These are phyloP conservation scores for Metschnikowia henanensis DNA, from an alignment of 805 yeast species.

Conservation along the genomic window DNA sequence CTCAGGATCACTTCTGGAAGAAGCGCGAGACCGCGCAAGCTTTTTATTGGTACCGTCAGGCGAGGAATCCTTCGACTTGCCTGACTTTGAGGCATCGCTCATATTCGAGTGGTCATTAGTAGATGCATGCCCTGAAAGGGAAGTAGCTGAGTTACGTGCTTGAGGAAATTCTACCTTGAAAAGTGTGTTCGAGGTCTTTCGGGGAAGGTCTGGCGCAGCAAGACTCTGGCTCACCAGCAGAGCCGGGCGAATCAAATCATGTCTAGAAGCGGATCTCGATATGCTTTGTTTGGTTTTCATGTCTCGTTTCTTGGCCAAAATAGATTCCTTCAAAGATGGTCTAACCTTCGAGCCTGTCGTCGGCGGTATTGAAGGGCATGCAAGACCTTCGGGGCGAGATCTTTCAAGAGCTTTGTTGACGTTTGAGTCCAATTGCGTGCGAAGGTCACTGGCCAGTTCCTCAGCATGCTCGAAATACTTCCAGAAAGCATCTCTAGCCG, in stretches of 20 bases:
- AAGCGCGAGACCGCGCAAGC: not conserved
- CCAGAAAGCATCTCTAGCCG: constrained; percentile 78
- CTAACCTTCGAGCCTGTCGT: constrained; percentile 24
- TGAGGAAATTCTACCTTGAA: not conserved
- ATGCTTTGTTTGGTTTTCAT: constrained; percentile 27
- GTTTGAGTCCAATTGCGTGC: constrained; percentile 42
- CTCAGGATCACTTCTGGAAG: constrained; percentile 1
- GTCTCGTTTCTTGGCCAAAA: constrained; percentile 44
- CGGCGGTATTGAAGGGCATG: not conserved
- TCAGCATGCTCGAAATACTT: constrained; percentile 56
- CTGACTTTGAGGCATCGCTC: too few relatives aligned
- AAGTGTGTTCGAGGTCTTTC: not conserved
- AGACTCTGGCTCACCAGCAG: not conserved
- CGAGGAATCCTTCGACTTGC: not conserved
- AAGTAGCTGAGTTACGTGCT: not conserved
- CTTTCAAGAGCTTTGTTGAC: constrained; percentile 62
- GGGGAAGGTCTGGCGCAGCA: not conserved
- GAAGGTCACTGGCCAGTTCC: constrained; percentile 42
- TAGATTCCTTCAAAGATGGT: constrained; percentile 50
- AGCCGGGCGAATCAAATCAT: constrained; percentile 1
- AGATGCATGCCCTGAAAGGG: too few relatives aligned
- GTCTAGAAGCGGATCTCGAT: constrained; percentile 15
- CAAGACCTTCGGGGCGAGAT: constrained; percentile 42
- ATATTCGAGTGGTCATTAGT: too few relatives aligned
- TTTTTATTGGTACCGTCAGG: constrained; percentile 2